These are phyloP conservation scores for Fusarium clavum DNA, from an alignment of 2,329 filamentous ascomycete species.

Conservation along the genomic window DNA sequence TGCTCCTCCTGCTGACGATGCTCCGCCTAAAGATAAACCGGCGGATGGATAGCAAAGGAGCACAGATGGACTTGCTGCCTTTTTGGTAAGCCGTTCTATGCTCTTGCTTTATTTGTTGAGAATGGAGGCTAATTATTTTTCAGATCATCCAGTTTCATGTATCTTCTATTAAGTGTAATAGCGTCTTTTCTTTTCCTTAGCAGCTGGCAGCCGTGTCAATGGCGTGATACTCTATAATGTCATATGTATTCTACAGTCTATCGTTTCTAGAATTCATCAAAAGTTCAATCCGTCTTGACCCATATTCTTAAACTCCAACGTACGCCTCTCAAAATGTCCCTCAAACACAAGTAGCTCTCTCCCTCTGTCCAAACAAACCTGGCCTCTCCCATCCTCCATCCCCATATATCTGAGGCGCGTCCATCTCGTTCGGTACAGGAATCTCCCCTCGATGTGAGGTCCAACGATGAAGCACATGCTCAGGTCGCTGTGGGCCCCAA, in stretches of 20 bases:
- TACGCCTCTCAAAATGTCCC: neutral
- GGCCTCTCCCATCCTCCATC: neutral
- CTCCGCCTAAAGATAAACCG: slow-evolving; percentile 29
- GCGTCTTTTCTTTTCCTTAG: neutral
- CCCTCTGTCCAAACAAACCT: neutral
- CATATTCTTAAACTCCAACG: neutral
- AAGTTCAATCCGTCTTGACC: neutral
- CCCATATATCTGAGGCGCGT: slow-evolving; percentile 40
- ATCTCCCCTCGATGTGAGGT: neutral
- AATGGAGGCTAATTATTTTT: neutral
- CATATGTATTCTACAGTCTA: neutral
- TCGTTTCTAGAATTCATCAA: neutral
- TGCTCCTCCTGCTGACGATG: slow-evolving; percentile 25
- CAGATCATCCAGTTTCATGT: slow-evolving; percentile 21
- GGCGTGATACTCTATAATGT: neutral
- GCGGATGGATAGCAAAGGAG: slow-evolving; percentile 24
- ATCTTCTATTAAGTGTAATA: slow-evolving; percentile 27
- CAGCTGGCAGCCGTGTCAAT: neutral
- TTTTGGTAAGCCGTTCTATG: neutral
- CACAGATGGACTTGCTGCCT: neutral
- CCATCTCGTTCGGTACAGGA: slow-evolving; percentile 37
- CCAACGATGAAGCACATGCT: neutral
- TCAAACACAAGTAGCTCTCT: neutral
- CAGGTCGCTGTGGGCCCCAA: slow-evolving; percentile 11
- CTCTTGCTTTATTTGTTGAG: neutral